Base-by-base conservation (phyloP, 2,329 filamentous ascomycete species). In the Aspergillaceae sp. region DNA sequence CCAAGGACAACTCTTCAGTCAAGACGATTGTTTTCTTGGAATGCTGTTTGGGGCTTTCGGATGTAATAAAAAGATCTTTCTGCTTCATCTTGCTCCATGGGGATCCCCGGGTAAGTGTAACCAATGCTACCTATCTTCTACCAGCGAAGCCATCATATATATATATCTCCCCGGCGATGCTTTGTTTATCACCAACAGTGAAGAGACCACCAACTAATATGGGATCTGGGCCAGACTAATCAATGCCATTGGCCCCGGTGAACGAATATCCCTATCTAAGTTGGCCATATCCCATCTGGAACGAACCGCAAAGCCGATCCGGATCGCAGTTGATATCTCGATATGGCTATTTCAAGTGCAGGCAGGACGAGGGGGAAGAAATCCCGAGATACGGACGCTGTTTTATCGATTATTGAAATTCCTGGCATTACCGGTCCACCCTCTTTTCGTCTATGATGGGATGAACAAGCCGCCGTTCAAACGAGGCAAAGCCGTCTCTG, bases 261-360 rank as follows among this genome's bases (percentile, higher is more conserved):
- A 85, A 60, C 80, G 90, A 49, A 75, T 94, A 45, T 84, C 92
- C 11, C 76, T 98, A 7, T 81, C 86, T 32, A 94, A 87, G 61
- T 77, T 97, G 43, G 85, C 90, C 29, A 76, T 89, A 40, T 80
- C 89, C 41, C 84, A 87, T 55, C 79, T 94, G 52, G 80, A 88
- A 58, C 68, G 76, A 45, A 81, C 80, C 7, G 77, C 78, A 27
- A 78, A 83, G 1, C 90, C 90, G 0, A 73, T 97, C 36, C 84
- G 90, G 36, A 75, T 98, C 41, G 92, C 92, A 35, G 86, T 98
- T 53, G 92, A 98, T 63, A 86, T 94, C 56, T 88, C 89, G 2
- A 97, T 98, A 61, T 98, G 92, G 92, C 85, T 95, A 40, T 97
- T 95, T 61, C 92, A 98, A 61, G 84, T 84, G 8, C 89, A 94